Conservation (phyloP, 2,329 filamentous ascomycete species). For the Keithomyces neogunnii region DNA sequence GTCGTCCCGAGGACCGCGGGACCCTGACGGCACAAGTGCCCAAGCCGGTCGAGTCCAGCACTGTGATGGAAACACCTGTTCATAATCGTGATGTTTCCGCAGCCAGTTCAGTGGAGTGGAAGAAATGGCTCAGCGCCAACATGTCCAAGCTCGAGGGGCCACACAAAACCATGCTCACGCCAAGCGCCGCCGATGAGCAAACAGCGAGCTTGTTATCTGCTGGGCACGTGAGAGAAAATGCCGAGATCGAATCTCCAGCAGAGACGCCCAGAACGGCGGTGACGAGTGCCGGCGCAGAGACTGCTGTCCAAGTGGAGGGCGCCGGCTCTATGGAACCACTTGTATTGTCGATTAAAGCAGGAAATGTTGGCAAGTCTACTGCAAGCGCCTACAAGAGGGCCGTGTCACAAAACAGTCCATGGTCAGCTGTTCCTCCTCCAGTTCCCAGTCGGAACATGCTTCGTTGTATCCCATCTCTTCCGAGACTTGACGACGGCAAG, state of each 20-base stretch:
- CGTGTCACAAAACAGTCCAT: background rate
- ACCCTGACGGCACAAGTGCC: background rate
- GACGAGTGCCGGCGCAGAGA: background rate
- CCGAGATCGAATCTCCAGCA: constrained; percentile 35
- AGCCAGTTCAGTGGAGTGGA: constrained; percentile 45
- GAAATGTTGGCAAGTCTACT: background rate
- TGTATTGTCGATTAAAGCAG: background rate
- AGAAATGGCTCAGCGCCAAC: constrained; percentile 44
- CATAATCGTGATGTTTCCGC: constrained; percentile 30
- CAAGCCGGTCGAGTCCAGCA: background rate
- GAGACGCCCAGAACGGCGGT: constrained; percentile 1
- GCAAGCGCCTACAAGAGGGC: background rate
- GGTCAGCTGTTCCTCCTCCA: background rate
- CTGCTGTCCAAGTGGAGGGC: background rate
- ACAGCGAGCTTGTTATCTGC: constrained; percentile 7
- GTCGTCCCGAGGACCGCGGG: background rate
- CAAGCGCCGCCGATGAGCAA: background rate
- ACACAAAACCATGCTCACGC: constrained; percentile 4
- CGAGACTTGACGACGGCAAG: background rate
- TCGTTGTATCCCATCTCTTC: background rate
- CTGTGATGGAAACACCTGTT: background rate
- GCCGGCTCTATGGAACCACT: background rate
- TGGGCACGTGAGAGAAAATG: constrained; percentile 39
- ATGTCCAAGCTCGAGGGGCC: constrained; percentile 36
- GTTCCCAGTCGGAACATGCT: constrained; percentile 2